Base-by-base conservation (phyloP, 768 basidiomycete species). In the Serendipita sp. region DNA sequence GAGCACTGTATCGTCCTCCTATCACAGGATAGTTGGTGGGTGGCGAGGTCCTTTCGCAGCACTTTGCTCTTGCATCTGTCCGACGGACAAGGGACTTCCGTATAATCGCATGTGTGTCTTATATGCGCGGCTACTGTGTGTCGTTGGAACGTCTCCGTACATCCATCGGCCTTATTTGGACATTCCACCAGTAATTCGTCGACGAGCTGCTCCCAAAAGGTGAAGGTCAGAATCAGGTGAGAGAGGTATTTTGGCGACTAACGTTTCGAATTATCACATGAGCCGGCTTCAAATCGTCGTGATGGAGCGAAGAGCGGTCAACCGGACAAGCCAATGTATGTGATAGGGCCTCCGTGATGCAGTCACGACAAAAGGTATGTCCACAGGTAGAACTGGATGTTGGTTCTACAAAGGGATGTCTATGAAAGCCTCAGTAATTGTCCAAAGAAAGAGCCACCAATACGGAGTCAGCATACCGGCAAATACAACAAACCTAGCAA, bases 311-410 rank as follows among this genome's bases (percentile, higher is more conserved):
- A 13, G 82, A 85, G 24, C 92, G 83, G 74, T 94, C 92, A 35
- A 95, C 83, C 10, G 92, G 92, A 72, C 92, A 95, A 67, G 85
- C 84, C 0, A 80, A 76, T 4, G 84, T 82, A 66, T 87, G 81
- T 11, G 74, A 72, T 2, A 94, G 78, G 0, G 92, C 88, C 60
- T 78, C 77, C n/a, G 76, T 69, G 66, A 93, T 88, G 70, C 92
- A 95, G 35, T 83, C 85, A n/a, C 75, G 74, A 72, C 92, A 95
- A 73, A 94, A 94, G 0, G 90, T 94, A 71, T 92, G 92, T 66
- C 81, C 78, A 69, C 92, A 94, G 5, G 85, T 82, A 45, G 74
- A 79, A 0, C 89, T 85, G 0, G 87, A 88, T 1, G 79, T 80
- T 8, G 92, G 92, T 35, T 90, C 81, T 5, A 83, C 75, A 70